These are phyloP conservation scores for Rhynchospora breviuscula DNA, from an alignment of 176 grass and related monocot species.

Conservation along the genomic window DNA sequence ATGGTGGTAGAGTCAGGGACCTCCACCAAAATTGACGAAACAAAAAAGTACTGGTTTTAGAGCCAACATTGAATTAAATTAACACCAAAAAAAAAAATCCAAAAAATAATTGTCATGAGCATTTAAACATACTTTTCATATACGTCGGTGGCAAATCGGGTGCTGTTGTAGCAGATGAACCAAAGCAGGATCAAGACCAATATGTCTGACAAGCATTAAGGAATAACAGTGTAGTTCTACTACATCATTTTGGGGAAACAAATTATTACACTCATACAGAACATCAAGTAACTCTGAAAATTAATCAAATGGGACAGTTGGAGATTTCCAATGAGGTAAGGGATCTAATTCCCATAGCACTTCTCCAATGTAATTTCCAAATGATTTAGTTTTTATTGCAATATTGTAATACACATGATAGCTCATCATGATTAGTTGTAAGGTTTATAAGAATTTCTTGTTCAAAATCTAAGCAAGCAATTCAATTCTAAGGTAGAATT, in stretches of 20 bases:
- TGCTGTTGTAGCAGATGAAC: slow-evolving; percentile 72
- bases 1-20: neutral
- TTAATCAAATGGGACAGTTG: neutral
- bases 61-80: neutral
- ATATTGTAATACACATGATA: neutral
- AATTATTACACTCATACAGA: neutral
- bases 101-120: neutral
- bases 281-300: neutral
- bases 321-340: neutral
- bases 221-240: slow-evolving; percentile 3
- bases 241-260: neutral
- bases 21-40: neutral
- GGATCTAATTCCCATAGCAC: neutral
- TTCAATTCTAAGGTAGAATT: neutral
- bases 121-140: slow-evolving; percentile 45
- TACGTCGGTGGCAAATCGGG: slow-evolving; percentile 47
- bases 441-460: neutral
- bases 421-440: neutral
- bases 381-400: neutral
- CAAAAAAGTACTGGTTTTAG: neutral
- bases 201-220: slow-evolving; percentile 43
- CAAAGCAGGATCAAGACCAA: slow-evolving; percentile 65
- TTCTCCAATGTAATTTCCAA: neutral
- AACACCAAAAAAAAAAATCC: neutral
- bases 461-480: neutral